A percentile compares a stretch with the other conserved stretches of the same genome.
Conservation (phyloP, 331 rosid genomes). For the Rosa hybrid region DNA sequence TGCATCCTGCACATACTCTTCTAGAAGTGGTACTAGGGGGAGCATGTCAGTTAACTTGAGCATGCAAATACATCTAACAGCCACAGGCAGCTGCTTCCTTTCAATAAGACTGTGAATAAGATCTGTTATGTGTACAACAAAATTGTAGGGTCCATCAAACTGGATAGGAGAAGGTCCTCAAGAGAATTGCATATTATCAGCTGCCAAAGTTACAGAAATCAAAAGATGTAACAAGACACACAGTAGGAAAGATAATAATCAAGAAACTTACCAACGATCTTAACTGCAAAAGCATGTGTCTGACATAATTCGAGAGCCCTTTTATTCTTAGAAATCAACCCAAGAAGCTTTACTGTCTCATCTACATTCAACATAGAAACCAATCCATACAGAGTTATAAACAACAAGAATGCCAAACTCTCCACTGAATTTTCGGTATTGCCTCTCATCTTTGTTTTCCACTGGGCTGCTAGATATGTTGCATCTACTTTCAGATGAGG, state of each 20-base stretch:
- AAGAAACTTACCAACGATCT: constrained; percentile 24
- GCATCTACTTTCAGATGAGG: constrained; percentile 42
- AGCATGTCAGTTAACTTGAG: constrained; percentile 43
- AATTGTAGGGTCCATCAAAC: not conserved
- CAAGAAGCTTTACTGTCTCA: constrained; percentile 45
- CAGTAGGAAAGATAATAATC: not conserved
- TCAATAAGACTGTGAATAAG: not conserved
- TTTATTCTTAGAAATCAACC: constrained; percentile 40
- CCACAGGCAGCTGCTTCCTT: constrained; percentile 42
- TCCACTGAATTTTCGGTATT: constrained; percentile 34
- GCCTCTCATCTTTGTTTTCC: constrained; percentile 36
- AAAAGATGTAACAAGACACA: not conserved
- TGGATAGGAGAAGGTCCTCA: not conserved
- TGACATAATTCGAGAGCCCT: constrained; percentile 41
- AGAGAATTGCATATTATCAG: not conserved
- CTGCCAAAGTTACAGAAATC: not conserved
- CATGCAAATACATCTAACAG: constrained; percentile 55
- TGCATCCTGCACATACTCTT: constrained; percentile 20
- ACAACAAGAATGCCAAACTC: constrained; percentile 48
- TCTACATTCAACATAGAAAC: constrained; percentile 32
- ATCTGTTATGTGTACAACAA: not conserved
- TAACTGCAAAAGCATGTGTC: constrained; percentile 36
- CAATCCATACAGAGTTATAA: constrained; percentile 47
- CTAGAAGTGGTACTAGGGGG: constrained; percentile 37
- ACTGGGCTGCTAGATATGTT: constrained; percentile 39